Percentiles rank a stretch among this genome's conserved stretches.
Conservation (phyloP, 2,329 filamentous ascomycete genomes). For the Hymenoscyphus scutula region DNA sequence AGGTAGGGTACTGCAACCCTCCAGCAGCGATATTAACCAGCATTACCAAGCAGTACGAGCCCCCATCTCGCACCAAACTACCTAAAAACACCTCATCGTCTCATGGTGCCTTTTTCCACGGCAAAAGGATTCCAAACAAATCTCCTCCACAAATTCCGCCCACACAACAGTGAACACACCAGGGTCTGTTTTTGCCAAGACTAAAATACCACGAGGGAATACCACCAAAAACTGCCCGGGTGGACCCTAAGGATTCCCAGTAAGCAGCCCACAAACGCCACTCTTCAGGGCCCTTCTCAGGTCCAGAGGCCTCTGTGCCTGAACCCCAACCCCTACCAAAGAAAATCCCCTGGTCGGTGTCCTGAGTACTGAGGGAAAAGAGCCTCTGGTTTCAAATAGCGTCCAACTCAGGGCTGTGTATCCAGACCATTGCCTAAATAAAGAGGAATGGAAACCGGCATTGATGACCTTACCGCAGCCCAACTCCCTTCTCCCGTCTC, state of each 20-base stretch:
- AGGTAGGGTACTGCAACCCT: too few species aligned
- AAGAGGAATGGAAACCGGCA: too few species aligned
- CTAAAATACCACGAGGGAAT: neutral
- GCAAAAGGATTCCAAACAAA: neutral
- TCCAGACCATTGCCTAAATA: too few species aligned
- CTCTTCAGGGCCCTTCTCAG: neutral
- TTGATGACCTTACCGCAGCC: neutral
- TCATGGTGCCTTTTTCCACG: neutral
- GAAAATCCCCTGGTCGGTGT: neutral
- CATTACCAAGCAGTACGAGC: neutral
- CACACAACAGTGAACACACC: neutral
- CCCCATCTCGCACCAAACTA: conserved; percentile 5
- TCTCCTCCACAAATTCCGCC: neutral
- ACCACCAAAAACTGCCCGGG: neutral
- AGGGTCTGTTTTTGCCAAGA: neutral
- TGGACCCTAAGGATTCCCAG: neutral
- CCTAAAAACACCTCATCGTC: neutral
- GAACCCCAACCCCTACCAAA: neutral
- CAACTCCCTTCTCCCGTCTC: too few species aligned
- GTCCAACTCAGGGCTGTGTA: too few species aligned
- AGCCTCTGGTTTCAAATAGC: too few species aligned
- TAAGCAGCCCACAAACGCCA: conserved; percentile 1
- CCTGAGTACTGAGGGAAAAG: too few species aligned
- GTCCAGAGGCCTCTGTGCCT: neutral
- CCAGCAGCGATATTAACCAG: neutral